These are phyloP conservation scores for Metarhizium anisopliae DNA, from an alignment of 2,329 filamentous ascomycete genomes.

Conservation along the genomic window DNA sequence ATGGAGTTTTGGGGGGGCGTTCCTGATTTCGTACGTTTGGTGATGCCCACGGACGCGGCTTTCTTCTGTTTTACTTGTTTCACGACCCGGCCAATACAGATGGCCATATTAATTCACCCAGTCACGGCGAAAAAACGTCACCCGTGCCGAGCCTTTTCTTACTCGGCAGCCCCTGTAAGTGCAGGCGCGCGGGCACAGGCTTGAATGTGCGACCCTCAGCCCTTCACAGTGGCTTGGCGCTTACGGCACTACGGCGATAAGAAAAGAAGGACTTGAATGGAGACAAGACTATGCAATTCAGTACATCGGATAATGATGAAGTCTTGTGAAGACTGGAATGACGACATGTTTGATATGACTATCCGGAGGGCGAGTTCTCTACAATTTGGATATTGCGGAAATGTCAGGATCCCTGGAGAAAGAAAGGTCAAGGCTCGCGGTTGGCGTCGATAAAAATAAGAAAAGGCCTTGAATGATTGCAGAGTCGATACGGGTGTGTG, in stretches of 20 bases:
- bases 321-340: background rate
- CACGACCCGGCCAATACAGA: background rate
- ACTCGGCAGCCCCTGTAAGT: background rate
- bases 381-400: background rate
- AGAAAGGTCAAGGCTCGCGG: background rate
- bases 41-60: background rate
- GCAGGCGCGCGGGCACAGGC: too few relatives aligned
- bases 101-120: background rate
- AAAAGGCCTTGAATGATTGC: background rate
- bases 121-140: background rate
- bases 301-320: background rate
- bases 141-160: background rate
- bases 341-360: slow-evolving; percentile 6
- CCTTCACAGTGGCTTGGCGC: background rate
- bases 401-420: background rate
- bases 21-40: background rate
- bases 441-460: background rate
- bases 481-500: background rate
- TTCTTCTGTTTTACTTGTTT: background rate
- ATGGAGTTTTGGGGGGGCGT: slow-evolving; percentile 8
- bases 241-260: background rate
- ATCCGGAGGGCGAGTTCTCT: background rate
- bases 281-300: background rate
- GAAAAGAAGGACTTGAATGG: background rate
- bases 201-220: background rate